phyloP scores from a whole-genome alignment of 169 alveolate genomes.

The Plasmodium falciparum region DNA sequence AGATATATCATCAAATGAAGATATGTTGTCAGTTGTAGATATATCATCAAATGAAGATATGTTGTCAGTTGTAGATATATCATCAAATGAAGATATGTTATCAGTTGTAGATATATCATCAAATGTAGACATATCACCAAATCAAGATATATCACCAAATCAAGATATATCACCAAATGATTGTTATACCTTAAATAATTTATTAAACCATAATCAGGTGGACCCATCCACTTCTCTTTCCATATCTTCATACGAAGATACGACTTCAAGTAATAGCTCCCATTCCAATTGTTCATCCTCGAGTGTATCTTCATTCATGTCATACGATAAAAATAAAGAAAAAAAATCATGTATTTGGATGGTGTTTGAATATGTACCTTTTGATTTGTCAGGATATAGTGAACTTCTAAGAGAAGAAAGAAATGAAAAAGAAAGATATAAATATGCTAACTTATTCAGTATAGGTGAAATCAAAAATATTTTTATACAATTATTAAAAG shows the following conservation, averaged over 20 bases:
- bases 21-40: too few relatives aligned
- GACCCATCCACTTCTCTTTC: not conserved
- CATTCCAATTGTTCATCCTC: not conserved
- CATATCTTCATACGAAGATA: not conserved
- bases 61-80: too few relatives aligned
- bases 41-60: too few relatives aligned
- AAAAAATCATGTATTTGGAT: slow-evolving; percentile 86
- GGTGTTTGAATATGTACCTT: slow-evolving; percentile 91
- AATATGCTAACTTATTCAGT: slow-evolving; percentile 80
- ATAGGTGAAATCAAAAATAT: slow-evolving; percentile 89
- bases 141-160: too few relatives aligned
- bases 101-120: too few relatives aligned
- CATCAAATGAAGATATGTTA: too few relatives aligned
- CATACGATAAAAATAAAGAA: slow-evolving; percentile 42
- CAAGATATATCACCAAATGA: too few relatives aligned
- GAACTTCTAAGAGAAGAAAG: slow-evolving; percentile 84
- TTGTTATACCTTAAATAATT: too few relatives aligned
- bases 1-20: too few relatives aligned
- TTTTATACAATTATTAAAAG: slow-evolving; percentile 87
- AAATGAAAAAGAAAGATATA: slow-evolving; percentile 78
- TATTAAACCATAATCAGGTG: too few relatives aligned
- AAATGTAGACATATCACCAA: too few relatives aligned
- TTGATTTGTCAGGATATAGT: slow-evolving; percentile 89
- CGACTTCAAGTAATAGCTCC: not conserved
- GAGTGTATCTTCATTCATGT: not conserved